Evolutionary conservation across 345 rosid genomes (phyloP).

Genomic region (Bruguiera gymnorhiza): DNA sequence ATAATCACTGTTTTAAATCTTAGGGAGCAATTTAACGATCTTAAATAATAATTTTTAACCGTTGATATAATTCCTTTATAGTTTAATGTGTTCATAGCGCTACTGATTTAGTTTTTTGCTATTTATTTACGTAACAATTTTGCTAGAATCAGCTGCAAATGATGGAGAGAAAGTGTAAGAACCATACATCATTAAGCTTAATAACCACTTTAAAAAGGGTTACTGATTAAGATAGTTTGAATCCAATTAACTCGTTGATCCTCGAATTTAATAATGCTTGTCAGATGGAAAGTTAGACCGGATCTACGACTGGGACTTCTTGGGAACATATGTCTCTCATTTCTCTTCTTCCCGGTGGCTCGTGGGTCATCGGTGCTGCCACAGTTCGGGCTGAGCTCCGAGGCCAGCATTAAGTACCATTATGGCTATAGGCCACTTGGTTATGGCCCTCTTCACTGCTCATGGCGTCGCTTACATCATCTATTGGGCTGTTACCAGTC

Average conservation of each 20-base stretch:
- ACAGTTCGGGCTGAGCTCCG: constrained; percentile 66
- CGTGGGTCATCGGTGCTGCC: constrained; percentile 73
- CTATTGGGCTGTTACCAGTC: constrained; percentile 37
- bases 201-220: not conserved
- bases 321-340: constrained; percentile 59
- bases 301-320: constrained; percentile 41
- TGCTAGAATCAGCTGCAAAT: constrained; percentile 34
- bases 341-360: constrained; percentile 76
- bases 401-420: constrained; percentile 82
- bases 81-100: constrained; percentile 37
- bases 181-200: not conserved
- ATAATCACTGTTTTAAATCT: too few relatives aligned
- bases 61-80: too few relatives aligned
- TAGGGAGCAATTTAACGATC: too few relatives aligned
- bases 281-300: constrained; percentile 66
- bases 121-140: constrained; percentile 43
- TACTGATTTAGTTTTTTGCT: constrained; percentile 59
- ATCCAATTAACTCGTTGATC: not conserved
- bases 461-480: constrained; percentile 62
- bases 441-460: constrained; percentile 50
- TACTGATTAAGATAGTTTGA: not conserved
- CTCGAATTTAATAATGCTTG: not conserved
- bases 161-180: constrained; percentile 47
- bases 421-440: constrained; percentile 80
- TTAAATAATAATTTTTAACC: too few relatives aligned